Evolutionary conservation across 495 filamentous ascomycete species (phyloP), one percentile per base, ranked within the genome.

Genomic region (Talaromyces borbonicus): DNA sequence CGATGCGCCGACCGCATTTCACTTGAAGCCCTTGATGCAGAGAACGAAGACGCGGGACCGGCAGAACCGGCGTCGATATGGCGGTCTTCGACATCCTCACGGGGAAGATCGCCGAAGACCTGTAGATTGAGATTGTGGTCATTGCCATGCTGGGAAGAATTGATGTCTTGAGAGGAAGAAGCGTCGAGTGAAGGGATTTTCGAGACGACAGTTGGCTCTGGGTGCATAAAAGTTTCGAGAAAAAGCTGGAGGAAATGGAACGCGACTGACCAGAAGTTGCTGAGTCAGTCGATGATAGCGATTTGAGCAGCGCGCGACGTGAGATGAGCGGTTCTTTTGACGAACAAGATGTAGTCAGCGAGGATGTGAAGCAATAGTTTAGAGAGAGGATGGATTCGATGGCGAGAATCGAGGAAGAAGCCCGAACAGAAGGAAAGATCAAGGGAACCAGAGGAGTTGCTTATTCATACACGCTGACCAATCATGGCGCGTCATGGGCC

Each of bases 221-320:
- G 67, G 80, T 90, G 88, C 89, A 95, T 95, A 93, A 81, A 95
- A 82, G 69, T 67, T 60, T 61, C 63, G 65, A 66, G 50, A 52
- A 49, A 56, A 60, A 63, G 55, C 65, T 52, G 46, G 54, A 57
- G 53, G 40, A 48, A 27, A 51, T 45, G 37, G 48, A 52, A 55
- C 62, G 62, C 63, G 83, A 87, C 86, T 84, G 86, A 78, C 85
- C 69, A 73, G 68, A 37, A 44, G 39, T 36, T 41, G 53, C 68
- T 66, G 66, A 65, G 47, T 62, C 69, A 73, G 69, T 63, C 69
- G 60, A 52, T 45, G 35, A 8, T 27, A 40, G 24, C 46, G 19
- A 46, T 22, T n/a, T n/a, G n/a, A n/a, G n/a, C n/a, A n/a, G n/a
- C n/a, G n/a, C n/a, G n/a, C n/a, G n/a, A n/a, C n/a, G n/a, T n/a